These are phyloP conservation scores for Nidula microcarpa DNA, from an alignment of 768 basidiomycete species.

Conservation along the genomic window DNA sequence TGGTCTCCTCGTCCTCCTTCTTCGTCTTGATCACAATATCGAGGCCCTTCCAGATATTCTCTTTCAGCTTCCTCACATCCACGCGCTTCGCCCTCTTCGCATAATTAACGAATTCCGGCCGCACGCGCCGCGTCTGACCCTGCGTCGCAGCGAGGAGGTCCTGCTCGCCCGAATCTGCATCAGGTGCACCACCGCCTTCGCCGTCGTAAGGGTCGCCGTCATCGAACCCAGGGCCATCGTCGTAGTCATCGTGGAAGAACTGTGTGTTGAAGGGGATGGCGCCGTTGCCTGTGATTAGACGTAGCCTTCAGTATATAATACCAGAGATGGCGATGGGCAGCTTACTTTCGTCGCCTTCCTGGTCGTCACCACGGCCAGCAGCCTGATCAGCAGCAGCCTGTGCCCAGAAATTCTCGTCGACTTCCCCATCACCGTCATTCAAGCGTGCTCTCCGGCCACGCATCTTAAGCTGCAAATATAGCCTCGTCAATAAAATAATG, in stretches of 20 bases:
- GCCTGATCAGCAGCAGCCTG: slow-evolving; percentile 87
- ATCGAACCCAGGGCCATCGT: slow-evolving; percentile 74
- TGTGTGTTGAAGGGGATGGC: slow-evolving; percentile 86
- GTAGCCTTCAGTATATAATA: not conserved
- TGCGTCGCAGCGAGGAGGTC: slow-evolving; percentile 86
- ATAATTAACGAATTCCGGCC: slow-evolving; percentile 89
- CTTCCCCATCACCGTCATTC: slow-evolving; percentile 72
- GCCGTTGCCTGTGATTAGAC: not conserved
- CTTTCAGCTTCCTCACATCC: slow-evolving; percentile 94
- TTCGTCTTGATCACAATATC: slow-evolving; percentile 63
- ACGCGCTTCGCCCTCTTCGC: slow-evolving; percentile 95
- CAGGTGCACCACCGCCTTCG: slow-evolving; percentile 32
- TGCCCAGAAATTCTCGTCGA: slow-evolving; percentile 97
- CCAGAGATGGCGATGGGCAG: not conserved
- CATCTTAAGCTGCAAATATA: slow-evolving; percentile 72
- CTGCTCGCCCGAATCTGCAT: slow-evolving; percentile 66
- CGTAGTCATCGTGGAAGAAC: slow-evolving; percentile 93
- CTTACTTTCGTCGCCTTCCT: slow-evolving; percentile 65
- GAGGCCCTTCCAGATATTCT: slow-evolving; percentile 94
- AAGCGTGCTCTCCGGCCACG: slow-evolving; percentile 62
- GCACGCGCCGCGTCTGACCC: slow-evolving; percentile 68
- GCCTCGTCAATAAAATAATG: slow-evolving; percentile 1
- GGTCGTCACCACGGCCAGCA: slow-evolving; percentile 37
- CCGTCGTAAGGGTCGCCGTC: slow-evolving; percentile 48
- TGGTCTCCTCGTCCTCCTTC: slow-evolving; percentile 38